phyloP scores from a whole-genome alignment of 2,329 filamentous ascomycete genomes.

The Aspergillaceae sp. region DNA sequence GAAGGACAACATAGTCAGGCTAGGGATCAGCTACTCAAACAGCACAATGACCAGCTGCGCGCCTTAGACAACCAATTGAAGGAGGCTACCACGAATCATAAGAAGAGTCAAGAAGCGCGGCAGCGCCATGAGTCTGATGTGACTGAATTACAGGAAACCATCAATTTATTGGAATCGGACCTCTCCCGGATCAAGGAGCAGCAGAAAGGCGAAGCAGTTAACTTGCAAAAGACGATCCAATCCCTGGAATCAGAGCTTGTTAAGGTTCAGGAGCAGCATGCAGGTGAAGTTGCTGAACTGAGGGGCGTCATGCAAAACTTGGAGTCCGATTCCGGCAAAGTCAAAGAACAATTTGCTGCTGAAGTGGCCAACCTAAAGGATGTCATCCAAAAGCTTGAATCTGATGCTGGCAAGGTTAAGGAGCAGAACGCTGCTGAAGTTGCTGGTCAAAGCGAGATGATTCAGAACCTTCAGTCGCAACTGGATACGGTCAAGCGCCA shows the following conservation, averaged over 20 bases:
- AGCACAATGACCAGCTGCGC: slow-evolving; percentile 40
- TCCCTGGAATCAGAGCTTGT: slow-evolving; percentile 43
- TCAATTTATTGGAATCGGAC: slow-evolving; percentile 50
- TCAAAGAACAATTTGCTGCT: slow-evolving; percentile 40
- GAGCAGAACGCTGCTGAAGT: not conserved
- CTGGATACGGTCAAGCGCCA: slow-evolving; percentile 50
- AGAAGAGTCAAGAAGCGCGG: slow-evolving; percentile 27
- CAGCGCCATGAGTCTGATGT: slow-evolving; percentile 51
- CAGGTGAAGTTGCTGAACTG: slow-evolving; percentile 51
- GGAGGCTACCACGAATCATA: slow-evolving; percentile 31
- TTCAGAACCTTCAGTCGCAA: slow-evolving; percentile 47
- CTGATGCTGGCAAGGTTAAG: no score
- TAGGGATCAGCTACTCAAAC: slow-evolving; percentile 34
- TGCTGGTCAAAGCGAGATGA: slow-evolving; percentile 48
- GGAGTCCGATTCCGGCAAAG: slow-evolving; percentile 34
- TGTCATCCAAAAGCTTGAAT: slow-evolving; percentile 41
- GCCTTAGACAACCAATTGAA: slow-evolving; percentile 43
- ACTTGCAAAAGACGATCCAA: slow-evolving; percentile 52
- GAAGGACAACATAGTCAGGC: slow-evolving; percentile 41
- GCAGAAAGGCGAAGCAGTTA: slow-evolving; percentile 51
- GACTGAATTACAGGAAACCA: slow-evolving; percentile 53
- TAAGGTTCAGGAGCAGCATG: slow-evolving; percentile 43
- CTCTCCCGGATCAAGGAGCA: slow-evolving; percentile 50
- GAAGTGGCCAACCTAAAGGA: slow-evolving; percentile 53
- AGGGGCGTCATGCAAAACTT: slow-evolving; percentile 50